Evolutionary conservation across 2,329 filamentous ascomycete genomes (phyloP).

Genomic region (Orbilia blumenaviensis): DNA sequence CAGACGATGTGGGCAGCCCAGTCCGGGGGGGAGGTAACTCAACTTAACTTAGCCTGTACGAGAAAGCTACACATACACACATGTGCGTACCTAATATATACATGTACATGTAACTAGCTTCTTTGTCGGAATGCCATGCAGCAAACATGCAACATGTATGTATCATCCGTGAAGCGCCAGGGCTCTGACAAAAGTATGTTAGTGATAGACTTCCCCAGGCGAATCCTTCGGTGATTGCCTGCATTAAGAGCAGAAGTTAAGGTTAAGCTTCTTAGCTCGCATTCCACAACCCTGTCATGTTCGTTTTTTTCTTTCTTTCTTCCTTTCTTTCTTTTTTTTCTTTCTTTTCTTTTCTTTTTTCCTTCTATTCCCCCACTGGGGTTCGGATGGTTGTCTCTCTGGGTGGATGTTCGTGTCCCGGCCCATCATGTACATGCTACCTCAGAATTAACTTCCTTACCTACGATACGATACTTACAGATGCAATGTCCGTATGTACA

Average conservation of each 20-base stretch:
- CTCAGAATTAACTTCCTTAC: too few relatives aligned
- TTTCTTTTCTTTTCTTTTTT: neutral
- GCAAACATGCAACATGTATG: too few relatives aligned
- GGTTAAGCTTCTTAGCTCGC: conserved; percentile 38
- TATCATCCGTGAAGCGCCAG: conserved; percentile 24
- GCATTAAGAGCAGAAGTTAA: conserved; percentile 28
- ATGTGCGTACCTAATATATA: neutral
- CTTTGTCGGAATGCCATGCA: conserved; percentile 5
- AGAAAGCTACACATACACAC: neutral
- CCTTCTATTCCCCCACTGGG: conserved; percentile 28
- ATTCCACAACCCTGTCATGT: conserved; percentile 20
- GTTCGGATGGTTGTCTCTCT: conserved; percentile 43
- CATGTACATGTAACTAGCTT: neutral
- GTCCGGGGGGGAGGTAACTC: too few relatives aligned
- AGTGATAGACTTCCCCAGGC: neutral
- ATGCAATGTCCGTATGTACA: neutral
- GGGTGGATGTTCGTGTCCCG: too few relatives aligned
- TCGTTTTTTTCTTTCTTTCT: neutral
- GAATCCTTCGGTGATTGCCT: conserved; percentile 21
- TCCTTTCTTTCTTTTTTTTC: neutral
- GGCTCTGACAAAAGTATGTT: neutral
- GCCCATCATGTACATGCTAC: too few relatives aligned
- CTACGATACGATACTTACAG: neutral
- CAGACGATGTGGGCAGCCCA: too few relatives aligned
- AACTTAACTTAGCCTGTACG: too few relatives aligned